Evolutionary conservation across 495 filamentous ascomycete genomes (phyloP), one percentile per base, ranked within the genome.

Genomic region (Aspergillus bridgeri): DNA sequence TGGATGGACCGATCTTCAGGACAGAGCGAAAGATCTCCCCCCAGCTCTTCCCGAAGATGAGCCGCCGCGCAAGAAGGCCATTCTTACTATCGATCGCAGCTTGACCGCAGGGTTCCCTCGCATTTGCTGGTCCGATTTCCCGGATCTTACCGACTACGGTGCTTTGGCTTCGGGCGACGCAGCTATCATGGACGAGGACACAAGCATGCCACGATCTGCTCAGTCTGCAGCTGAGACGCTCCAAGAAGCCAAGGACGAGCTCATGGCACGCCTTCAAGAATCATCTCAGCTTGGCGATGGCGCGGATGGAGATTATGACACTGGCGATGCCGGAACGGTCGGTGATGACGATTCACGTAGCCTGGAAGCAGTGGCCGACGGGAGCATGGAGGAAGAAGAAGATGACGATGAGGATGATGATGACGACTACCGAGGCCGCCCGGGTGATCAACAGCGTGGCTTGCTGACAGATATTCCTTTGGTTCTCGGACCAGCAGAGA

Each of bases 401-500:
- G 86, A 89, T 19, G 89, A 91, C 44, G 87, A 90, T 51, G 88
- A 91, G 44, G 84, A 88, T 20, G 87, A 90, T 21, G 82, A 85
- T 38, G 86, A 89, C 48, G 91, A 96, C 53, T 89, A 92, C 62
- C 88, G 89, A 49, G 86, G 85, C 3, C 87, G 90, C 59, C 86
- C 87, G 20, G 91, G 92, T 54, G 90, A 90, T 21, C 90, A 89
- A 45, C 87, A 96, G 70, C 88, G 88, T 25, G 92, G 92, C 27
- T 75, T 97, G 5, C 71, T 97, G 42, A 96, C 92, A 5, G 92
- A 96, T 68, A 89, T 97, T 24, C 92, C 92, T n/a, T 86, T 96
- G 56, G 92, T 96, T 18, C 79, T 97, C 17, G 91, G 92, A 24
- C 92, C 92, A 0, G 89, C 88, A 46, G 92, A 97, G 71, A 97